A percentile compares a stretch with the other conserved stretches of the same genome.
phyloP scores from a whole-genome alignment of 805 yeast species.

The Dipodascus geniculatus region DNA sequence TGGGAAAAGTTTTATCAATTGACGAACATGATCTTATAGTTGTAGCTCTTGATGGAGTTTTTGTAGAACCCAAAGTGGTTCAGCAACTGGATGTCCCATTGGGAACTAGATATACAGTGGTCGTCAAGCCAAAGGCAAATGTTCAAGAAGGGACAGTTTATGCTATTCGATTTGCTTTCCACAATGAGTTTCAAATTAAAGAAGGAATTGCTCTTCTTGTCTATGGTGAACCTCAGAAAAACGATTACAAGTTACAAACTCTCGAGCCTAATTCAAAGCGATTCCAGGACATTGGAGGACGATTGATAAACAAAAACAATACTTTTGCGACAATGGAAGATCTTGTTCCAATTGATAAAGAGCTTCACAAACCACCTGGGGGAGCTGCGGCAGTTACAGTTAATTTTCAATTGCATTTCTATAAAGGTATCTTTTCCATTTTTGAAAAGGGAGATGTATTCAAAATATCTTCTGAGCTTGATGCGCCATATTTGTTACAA shows the following conservation, averaged over 20 bases:
- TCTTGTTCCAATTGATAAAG: not conserved
- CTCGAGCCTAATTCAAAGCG: not conserved
- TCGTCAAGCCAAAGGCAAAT: constrained; percentile 29
- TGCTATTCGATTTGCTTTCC: not conserved
- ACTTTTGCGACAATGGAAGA: not conserved
- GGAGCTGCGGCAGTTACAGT: not conserved
- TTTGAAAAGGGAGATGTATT: not conserved
- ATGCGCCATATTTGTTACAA: not conserved
- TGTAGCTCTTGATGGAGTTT: constrained; percentile 27
- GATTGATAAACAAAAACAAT: not conserved
- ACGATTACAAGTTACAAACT: not conserved
- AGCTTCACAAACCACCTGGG: not conserved
- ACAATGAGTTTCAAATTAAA: not conserved
- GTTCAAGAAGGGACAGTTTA: not conserved
- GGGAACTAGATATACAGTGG: constrained; percentile 71
- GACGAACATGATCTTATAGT: constrained; percentile 20
- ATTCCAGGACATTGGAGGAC: not conserved
- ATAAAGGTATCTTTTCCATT: not conserved
- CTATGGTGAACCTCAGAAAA: not conserved
- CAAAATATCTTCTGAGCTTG: not conserved
- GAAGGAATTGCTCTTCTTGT: constrained; percentile 1
- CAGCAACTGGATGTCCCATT: constrained; percentile 34
- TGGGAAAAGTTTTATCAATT: constrained; percentile 23
- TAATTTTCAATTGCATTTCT: not conserved
- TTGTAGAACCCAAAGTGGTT: constrained; percentile 16